Base-by-base conservation (phyloP, 805 yeast species). In the Yamadazyma insecticola region DNA sequence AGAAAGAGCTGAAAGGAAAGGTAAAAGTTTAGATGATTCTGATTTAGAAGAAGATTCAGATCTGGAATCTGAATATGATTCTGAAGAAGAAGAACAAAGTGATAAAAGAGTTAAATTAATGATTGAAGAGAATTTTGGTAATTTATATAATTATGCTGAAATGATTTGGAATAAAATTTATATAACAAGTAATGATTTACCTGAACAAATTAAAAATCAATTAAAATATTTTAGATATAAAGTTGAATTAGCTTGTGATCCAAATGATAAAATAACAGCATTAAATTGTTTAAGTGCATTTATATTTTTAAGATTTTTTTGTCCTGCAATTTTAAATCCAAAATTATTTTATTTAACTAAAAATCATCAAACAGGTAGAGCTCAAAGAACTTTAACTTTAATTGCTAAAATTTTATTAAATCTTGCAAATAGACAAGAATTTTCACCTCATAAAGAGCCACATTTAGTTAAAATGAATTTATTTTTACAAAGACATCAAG, bases 281-380 rank as follows among this genome's bases (percentile, higher is more conserved):
- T 62, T 81, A 36, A 81, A 88, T 48, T 83, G 95, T 29, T 60
- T 89, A 19, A 74, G 92, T 13, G 88, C 96, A 1, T 84, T 92
- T 47, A 60, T 90, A 9, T 92, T 90, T 51, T 59, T 90, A 37
- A 44, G 71, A 35, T 65, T 65, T 36, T 55, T 55, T 33, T 55
- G 96, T 47, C 97, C 98, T 0, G 95, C 96, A 0, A 73, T 90
- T 17, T 59, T 92, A 49, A 89, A 87, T 47, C 98, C 98, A 0
- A 87, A 86, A 47, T 55, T 89, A 29, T 88, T 87, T 53, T 78
- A 79, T 38, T 62, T 92, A 29, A 74, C 86, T 0, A 70, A 74
- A 30, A 67, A 73, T 22, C 90, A 84, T 44, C 86, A 87, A 37
- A 69, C 78, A 6, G 86, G 88, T 2, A 67, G 67, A 8, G 67